Percentiles rank a stretch among this genome's conserved stretches.
phyloP scores from a whole-genome alignment of 257 asterid genomes.

The Primulina eburnea region DNA sequence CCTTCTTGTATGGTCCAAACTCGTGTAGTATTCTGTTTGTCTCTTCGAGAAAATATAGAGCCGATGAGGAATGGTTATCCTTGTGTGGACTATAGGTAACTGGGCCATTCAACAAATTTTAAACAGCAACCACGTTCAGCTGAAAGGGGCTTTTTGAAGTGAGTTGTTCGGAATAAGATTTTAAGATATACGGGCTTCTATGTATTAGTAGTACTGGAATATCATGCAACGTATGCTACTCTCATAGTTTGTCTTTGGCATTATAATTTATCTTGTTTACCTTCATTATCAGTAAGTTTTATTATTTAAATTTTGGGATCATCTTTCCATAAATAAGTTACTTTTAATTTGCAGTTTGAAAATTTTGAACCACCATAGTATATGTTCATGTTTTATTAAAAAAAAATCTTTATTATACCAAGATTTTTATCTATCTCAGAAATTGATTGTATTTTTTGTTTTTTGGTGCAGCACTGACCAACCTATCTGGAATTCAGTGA shows the following conservation, averaged over 20 bases:
- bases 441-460: slow-evolving; percentile 31
- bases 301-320: neutral
- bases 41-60: too few species aligned
- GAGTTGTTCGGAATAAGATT: neutral
- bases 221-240: neutral
- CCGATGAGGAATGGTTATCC: too few species aligned
- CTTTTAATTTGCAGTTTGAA: slow-evolving; percentile 3
- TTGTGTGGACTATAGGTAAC: too few species aligned
- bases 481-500: slow-evolving; percentile 95
- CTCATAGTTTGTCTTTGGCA: neutral
- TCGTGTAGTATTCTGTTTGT: too few species aligned
- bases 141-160: neutral
- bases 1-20: too few species aligned
- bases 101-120: neutral
- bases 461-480: slow-evolving; percentile 63
- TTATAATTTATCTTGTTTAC: neutral
- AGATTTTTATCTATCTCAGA: slow-evolving; percentile 2
- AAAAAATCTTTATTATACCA: slow-evolving; percentile 2
- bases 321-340: slow-evolving; percentile 6
- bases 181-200: neutral
- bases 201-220: neutral
- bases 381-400: slow-evolving; percentile 4
- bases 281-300: neutral
- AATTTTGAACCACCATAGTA: slow-evolving; percentile 3
- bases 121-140: neutral